These are phyloP conservation scores for Houttuynia cordata DNA, from an alignment of 164 flowering plant species.

Conservation along the genomic window DNA sequence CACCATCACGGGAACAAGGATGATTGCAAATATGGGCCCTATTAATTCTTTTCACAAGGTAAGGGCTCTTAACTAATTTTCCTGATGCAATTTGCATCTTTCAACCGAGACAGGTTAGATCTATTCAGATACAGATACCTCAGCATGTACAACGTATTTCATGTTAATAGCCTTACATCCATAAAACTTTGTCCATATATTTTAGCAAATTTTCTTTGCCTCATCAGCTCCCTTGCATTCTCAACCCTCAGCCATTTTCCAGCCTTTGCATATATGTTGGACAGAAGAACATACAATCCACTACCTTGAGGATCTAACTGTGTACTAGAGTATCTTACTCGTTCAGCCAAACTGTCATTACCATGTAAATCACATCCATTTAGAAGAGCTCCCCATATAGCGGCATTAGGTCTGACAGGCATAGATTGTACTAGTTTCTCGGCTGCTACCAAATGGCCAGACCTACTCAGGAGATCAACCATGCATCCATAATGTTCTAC, in stretches of 20 bases:
- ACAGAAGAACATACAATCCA: slow-evolving; percentile 21
- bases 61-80: no score
- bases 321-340: slow-evolving; percentile 5
- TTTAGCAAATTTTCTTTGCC: slow-evolving; percentile 8
- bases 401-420: slow-evolving; percentile 15
- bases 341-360: slow-evolving; percentile 9
- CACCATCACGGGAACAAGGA: no score
- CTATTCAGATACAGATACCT: no score
- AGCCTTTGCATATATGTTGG: slow-evolving; percentile 20
- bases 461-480: slow-evolving; percentile 21
- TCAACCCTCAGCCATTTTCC: slow-evolving; percentile 20
- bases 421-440: slow-evolving; percentile 12
- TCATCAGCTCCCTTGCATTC: slow-evolving; percentile 18
- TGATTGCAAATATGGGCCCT: no score
- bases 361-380: slow-evolving; percentile 19
- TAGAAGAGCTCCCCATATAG: slow-evolving; percentile 18
- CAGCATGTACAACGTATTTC: not conserved
- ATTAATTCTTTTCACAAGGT: no score
- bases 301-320: slow-evolving; percentile 12
- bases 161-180: slow-evolving; percentile 4
- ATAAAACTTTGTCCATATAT: slow-evolving; percentile 14
- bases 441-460: slow-evolving; percentile 17
- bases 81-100: no score
- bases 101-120: no score
- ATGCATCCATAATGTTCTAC: slow-evolving; percentile 22